A percentile compares a stretch with the other conserved stretches of the same genome.
Conservation (phyloP, 1,284 basidiomycete species). For the Rhodotorula sp. region DNA sequence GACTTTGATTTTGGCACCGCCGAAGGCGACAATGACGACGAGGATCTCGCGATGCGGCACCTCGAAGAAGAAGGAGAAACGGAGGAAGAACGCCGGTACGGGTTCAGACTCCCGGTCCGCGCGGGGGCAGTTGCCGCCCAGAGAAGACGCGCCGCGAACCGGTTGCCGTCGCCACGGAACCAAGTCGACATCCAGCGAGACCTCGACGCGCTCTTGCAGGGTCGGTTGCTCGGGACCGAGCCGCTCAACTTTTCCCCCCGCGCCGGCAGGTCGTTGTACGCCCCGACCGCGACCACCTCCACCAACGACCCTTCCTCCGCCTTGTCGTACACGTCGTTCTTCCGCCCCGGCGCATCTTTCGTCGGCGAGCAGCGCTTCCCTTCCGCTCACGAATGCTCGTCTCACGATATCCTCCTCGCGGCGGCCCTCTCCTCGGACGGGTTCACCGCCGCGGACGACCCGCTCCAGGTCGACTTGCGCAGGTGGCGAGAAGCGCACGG, state of each 20-base stretch:
- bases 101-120: no score
- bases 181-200: neutral
- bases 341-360: constrained; percentile 28
- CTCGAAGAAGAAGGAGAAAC: neutral
- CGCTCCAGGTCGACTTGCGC: neutral
- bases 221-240: neutral
- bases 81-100: neutral
- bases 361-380: constrained; percentile 27
- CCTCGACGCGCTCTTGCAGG: constrained; percentile 1
- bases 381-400: neutral
- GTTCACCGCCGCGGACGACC: neutral
- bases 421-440: neutral
- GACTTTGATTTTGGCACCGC: neutral
- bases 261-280: neutral
- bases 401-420: neutral
- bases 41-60: neutral
- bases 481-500: constrained; percentile 1
- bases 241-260: constrained; percentile 1
- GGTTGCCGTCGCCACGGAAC: neutral
- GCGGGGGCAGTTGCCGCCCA: neutral
- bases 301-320: constrained; percentile 29
- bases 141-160: neutral
- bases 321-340: constrained; percentile 29
- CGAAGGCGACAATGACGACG: neutral
- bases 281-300: neutral